These are phyloP conservation scores for Citrullus mucosospermus DNA, from an alignment of 306 rosid genomes.

Conservation along the genomic window DNA sequence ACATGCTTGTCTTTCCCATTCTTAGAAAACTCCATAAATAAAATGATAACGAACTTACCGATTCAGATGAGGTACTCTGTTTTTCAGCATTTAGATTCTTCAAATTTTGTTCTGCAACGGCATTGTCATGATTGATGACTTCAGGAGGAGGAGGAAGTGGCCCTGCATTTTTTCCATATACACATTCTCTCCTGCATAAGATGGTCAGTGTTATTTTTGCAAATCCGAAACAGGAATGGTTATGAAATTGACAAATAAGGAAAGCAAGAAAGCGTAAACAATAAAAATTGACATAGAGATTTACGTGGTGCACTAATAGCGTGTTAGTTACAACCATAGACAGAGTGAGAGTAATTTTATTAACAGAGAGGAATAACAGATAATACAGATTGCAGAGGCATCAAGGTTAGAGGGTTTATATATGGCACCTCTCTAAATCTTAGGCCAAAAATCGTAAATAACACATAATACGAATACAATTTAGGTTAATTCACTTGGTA, in stretches of 20 bases:
- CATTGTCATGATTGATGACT: constrained; percentile 59
- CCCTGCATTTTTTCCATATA: constrained; percentile 24
- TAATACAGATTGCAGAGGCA: too few relatives aligned
- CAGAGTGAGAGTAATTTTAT: too few relatives aligned
- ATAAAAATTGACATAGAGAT: too few relatives aligned
- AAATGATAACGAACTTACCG: constrained; percentile 28
- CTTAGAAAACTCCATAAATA: constrained; percentile 3
- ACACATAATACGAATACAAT: too few relatives aligned
- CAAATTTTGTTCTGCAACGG: constrained; percentile 18
- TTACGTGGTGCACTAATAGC: too few relatives aligned
- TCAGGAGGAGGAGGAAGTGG: constrained; percentile 73
- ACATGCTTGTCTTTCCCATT: not conserved
- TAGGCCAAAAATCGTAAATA: too few relatives aligned
- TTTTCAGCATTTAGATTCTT: constrained; percentile 22
- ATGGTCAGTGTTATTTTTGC: not conserved
- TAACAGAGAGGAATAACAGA: too few relatives aligned
- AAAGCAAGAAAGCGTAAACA: too few relatives aligned
- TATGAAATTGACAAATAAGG: not conserved
- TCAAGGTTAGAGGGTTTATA: too few relatives aligned
- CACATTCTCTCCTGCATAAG: constrained; percentile 31
- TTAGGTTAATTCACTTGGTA: too few relatives aligned
- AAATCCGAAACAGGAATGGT: not conserved
- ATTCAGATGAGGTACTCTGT: constrained; percentile 37
- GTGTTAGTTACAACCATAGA: too few relatives aligned
- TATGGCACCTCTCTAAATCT: too few relatives aligned